A percentile compares a stretch with the other conserved stretches of the same genome.
These are phyloP conservation scores for Limonium bicolor DNA, from an alignment of 148 eudicot genomes.

Conservation along the genomic window DNA sequence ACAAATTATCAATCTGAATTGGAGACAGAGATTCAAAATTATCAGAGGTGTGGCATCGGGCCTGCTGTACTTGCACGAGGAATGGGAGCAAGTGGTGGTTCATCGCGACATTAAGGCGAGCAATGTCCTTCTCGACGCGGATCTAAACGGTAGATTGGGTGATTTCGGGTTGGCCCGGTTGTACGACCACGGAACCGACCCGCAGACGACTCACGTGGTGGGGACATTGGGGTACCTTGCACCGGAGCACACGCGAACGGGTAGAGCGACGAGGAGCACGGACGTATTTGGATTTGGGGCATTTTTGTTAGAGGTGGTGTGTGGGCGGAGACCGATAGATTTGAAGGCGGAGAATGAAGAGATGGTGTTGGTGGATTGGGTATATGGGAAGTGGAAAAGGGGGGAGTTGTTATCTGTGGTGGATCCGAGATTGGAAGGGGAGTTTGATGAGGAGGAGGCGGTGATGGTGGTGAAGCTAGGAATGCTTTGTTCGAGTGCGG, in stretches of 20 bases:
- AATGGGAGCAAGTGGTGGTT: constrained; percentile 34
- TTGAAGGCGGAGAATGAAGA: not conserved
- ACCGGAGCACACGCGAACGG: constrained; percentile 23
- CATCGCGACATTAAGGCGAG: constrained; percentile 37
- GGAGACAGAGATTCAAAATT: constrained; percentile 16
- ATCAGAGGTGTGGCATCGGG: constrained; percentile 28
- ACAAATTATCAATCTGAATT: constrained; percentile 14
- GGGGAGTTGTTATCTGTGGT: constrained; percentile 15
- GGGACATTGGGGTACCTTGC: constrained; percentile 35
- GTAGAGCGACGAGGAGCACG: constrained; percentile 23
- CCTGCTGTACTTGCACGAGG: constrained; percentile 30
- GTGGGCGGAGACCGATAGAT: constrained; percentile 26
- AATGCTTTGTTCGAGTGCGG: constrained; percentile 16
- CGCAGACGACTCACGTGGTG: constrained; percentile 26
- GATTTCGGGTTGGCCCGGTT: constrained; percentile 30
- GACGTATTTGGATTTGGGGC: constrained; percentile 29
- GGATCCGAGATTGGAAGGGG: constrained; percentile 20
- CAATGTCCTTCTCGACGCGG: constrained; percentile 20
- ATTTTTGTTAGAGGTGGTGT: constrained; percentile 21
- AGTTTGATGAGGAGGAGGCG: constrained; percentile 13
- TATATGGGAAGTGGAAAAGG: constrained; percentile 15
- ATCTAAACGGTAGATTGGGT: constrained; percentile 27
- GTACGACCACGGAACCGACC: constrained; percentile 28
- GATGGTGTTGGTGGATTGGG: constrained; percentile 16
- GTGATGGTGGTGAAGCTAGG: constrained; percentile 22